Evolutionary conservation across 139 green algal genomes (phyloP).

Genomic region (Chlorella sp.): DNA sequence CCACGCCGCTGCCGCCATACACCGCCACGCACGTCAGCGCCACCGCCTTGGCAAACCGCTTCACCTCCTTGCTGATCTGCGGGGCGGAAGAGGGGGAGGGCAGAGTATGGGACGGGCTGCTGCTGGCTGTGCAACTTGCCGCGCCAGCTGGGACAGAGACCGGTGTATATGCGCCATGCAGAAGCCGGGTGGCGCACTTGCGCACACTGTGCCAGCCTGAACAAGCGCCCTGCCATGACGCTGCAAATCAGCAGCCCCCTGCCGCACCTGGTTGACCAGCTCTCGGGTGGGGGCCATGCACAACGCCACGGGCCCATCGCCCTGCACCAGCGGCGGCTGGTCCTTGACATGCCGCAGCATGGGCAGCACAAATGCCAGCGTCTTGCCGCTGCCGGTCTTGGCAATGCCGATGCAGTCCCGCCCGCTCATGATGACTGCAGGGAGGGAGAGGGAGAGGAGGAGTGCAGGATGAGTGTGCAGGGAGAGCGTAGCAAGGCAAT

Average conservation of each 20-base stretch:
- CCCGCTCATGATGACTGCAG: constrained; percentile 90
- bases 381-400: constrained; percentile 98
- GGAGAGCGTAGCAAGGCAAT: background rate
- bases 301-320: constrained; percentile 91
- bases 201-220: too few species aligned
- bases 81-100: background rate
- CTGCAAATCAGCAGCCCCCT: background rate
- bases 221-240: too few species aligned
- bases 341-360: constrained; percentile 98
- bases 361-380: constrained; percentile 96
- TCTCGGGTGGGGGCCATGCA: constrained; percentile 97
- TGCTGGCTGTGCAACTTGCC: too few species aligned
- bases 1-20: constrained; percentile 93
- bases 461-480: background rate
- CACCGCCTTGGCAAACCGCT: constrained; percentile 75
- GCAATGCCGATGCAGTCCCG: constrained; percentile 98
- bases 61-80: constrained; percentile 61
- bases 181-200: too few species aligned
- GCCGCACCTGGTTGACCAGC: constrained; percentile 91
- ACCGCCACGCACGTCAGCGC: constrained; percentile 78
- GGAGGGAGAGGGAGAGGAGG: too few species aligned
- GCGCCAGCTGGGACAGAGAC: too few species aligned
- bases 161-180: too few species aligned
- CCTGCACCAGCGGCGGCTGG: constrained; percentile 79
- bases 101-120: too few species aligned